Percentiles rank a stretch among this genome's conserved stretches.
Conservation (phyloP, 2,329 filamentous ascomycete genomes). For the Penicillium freii region DNA sequence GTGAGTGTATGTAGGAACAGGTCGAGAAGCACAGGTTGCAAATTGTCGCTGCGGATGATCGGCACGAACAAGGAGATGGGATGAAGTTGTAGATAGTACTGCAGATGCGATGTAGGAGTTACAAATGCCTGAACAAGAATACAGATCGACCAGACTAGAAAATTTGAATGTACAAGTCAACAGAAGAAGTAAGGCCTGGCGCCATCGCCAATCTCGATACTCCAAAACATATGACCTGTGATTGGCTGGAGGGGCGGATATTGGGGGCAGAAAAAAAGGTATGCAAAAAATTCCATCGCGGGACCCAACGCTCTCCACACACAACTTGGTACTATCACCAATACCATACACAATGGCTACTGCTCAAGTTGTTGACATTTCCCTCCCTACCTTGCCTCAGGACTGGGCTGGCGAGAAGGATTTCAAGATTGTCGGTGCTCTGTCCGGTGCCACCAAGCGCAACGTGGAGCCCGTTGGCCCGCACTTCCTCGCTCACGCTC, state of each 20-base stretch:
- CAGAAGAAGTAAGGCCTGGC: neutral
- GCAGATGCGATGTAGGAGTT: neutral
- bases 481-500: slow-evolving; percentile 96
- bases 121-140: neutral
- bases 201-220: slow-evolving; percentile 5
- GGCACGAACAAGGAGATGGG: neutral
- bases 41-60: neutral
- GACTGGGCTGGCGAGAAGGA: slow-evolving; percentile 84
- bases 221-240: slow-evolving; percentile 26
- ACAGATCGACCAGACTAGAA: neutral
- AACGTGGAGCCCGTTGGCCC: slow-evolving; percentile 94
- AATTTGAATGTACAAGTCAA: neutral
- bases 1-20: neutral
- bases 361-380: slow-evolving; percentile 44
- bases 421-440: slow-evolving; percentile 77
- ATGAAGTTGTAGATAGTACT: neutral
- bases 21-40: neutral
- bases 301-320: slow-evolving; percentile 19
- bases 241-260: slow-evolving; percentile 33
- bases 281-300: slow-evolving; percentile 29
- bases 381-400: slow-evolving; percentile 70
- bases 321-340: slow-evolving; percentile 15
- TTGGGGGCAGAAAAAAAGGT: slow-evolving; percentile 37
- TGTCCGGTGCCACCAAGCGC: slow-evolving; percentile 76
- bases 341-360: slow-evolving; percentile 59